Percentiles rank a stretch among this genome's conserved stretches.
These are phyloP conservation scores for Beta corolliflora DNA, from an alignment of 179 eudicot genomes.

Conservation along the genomic window DNA sequence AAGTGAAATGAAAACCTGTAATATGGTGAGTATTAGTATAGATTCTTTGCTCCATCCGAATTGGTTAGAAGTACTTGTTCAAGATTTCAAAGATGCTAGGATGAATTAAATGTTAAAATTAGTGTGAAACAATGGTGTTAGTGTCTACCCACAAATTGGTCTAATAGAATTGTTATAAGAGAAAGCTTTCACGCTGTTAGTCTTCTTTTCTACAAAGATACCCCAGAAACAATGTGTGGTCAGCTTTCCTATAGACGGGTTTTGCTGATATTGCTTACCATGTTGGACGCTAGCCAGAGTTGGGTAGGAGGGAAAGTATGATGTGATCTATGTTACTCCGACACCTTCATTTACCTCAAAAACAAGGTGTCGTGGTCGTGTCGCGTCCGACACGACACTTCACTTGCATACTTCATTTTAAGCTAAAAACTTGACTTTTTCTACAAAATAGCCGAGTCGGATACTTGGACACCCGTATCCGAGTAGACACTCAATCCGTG, in stretches of 20 bases:
- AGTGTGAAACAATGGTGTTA: not conserved
- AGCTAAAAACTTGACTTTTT: no score
- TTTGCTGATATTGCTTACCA: not conserved
- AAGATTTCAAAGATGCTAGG: not conserved
- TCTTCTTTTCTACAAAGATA: not conserved
- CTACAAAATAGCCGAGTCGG: no score
- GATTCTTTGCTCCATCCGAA: not conserved
- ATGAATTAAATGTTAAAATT: not conserved
- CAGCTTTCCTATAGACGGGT: not conserved
- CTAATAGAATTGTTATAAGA: not conserved
- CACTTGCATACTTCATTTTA: no score
- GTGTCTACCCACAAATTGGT: not conserved
- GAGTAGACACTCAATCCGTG: no score
- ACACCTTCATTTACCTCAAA: no score
- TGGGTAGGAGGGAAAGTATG: slow-evolving; percentile 2
- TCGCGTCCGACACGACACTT: no score
- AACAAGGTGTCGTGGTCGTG: no score
- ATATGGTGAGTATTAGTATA: not conserved
- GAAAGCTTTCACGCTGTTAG: not conserved
- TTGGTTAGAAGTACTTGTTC: not conserved
- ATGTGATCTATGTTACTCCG: no score
- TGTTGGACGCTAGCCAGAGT: not conserved
- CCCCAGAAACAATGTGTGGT: no score
- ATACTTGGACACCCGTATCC: no score
- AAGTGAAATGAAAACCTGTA: not conserved